Evolutionary conservation across 2,329 filamentous ascomycete species (phyloP).

Genomic region (Aureobasidium sp.): DNA sequence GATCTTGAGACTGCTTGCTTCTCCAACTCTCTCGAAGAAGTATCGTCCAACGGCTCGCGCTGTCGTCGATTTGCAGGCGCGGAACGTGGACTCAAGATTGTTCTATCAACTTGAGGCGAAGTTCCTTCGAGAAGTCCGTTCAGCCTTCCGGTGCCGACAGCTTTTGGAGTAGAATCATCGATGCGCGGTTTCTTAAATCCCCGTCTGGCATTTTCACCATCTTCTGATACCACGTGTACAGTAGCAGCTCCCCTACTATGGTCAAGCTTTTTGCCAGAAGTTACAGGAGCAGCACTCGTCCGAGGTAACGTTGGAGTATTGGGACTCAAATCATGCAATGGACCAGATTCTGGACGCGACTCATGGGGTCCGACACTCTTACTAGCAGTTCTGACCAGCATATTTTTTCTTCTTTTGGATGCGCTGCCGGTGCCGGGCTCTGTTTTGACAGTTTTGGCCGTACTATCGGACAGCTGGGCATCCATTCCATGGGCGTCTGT

Average conservation of each 20-base stretch:
- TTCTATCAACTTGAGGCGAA: constrained; percentile 3
- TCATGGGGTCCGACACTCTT: neutral
- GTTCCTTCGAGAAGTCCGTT: constrained; percentile 1
- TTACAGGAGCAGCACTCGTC: constrained; percentile 6
- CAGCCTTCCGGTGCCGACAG: neutral
- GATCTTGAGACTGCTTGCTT: neutral
- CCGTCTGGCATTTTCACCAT: neutral
- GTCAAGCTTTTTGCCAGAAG: constrained; percentile 1
- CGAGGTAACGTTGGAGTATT: constrained; percentile 20
- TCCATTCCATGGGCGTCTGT: neutral
- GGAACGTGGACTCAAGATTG: constrained; percentile 10
- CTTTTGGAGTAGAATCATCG: neutral
- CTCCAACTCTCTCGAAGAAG: neutral
- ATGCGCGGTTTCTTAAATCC: constrained; percentile 10
- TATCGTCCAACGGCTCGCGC: neutral
- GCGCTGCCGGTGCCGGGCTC: neutral
- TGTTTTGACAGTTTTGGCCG: constrained; percentile 3
- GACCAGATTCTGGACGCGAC: neutral
- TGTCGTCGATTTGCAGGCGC: neutral
- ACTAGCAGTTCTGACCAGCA: neutral
- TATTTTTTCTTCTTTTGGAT: neutral
- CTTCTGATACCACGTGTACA: constrained; percentile 16
- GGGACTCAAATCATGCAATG: constrained; percentile 20
- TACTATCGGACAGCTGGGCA: neutral
- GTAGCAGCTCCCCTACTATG: constrained; percentile 9